Conservation (phyloP, 768 basidiomycete genomes). For the Auricularia heimuer region DNA sequence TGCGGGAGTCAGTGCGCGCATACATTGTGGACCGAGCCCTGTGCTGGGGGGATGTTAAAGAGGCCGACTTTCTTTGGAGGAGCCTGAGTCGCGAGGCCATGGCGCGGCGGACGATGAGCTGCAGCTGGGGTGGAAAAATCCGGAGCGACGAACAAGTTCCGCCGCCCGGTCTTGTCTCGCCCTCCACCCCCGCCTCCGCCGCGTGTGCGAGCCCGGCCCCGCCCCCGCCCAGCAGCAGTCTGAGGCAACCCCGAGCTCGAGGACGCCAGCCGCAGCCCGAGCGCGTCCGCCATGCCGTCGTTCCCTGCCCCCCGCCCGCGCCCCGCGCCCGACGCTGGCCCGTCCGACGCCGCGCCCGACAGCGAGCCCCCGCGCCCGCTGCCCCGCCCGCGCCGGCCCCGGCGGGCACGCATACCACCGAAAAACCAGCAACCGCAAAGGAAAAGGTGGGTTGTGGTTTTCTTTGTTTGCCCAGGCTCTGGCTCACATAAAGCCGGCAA, state of each 20-base stretch:
- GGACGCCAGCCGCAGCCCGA: background rate
- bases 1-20: slow-evolving; percentile 10
- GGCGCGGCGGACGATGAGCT: background rate
- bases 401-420: background rate
- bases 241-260: background rate
- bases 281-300: background rate
- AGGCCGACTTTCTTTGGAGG: slow-evolving; percentile 42
- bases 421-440: background rate
- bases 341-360: background rate
- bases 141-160: background rate
- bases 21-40: slow-evolving; percentile 60
- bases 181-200: background rate
- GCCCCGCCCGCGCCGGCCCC: no score
- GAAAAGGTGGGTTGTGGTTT: background rate
- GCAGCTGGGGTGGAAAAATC: background rate
- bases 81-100: slow-evolving; percentile 21
- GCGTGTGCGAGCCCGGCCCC: background rate
- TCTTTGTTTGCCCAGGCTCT: background rate
- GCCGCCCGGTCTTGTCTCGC: background rate
- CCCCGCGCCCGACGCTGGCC: background rate
- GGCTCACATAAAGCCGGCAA: background rate
- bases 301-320: background rate
- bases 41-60: slow-evolving; percentile 65
- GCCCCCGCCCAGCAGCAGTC: background rate
- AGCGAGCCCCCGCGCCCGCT: no score